A percentile compares a stretch with the other conserved stretches of the same genome.
These are phyloP conservation scores for Malus orientalis DNA, from an alignment of 306 rosid species.

Conservation along the genomic window DNA sequence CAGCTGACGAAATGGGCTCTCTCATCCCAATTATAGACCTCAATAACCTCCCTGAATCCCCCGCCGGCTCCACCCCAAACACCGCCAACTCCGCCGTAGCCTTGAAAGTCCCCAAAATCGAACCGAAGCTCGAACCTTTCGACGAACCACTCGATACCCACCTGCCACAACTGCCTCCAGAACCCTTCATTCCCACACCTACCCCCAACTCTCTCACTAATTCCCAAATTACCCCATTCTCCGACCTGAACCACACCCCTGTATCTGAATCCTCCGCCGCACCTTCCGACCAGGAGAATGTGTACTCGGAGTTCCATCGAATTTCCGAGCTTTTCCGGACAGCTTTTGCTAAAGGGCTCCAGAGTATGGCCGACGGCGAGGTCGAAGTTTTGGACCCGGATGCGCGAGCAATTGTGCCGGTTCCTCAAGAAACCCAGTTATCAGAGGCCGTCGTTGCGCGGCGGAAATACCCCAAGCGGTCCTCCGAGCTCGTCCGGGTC, in stretches of 20 bases:
- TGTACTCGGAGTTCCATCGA: constrained; percentile 49
- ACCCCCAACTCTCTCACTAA: constrained; percentile 10
- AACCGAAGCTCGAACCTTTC: constrained; percentile 68
- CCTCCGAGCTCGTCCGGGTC: constrained; percentile 68
- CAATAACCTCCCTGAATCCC: constrained; percentile 37
- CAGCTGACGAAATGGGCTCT: constrained; percentile 37
- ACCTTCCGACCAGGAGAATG: constrained; percentile 23
- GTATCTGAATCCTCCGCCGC: constrained; percentile 23
- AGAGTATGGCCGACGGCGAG: constrained; percentile 23
- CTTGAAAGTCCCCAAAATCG: constrained; percentile 38
- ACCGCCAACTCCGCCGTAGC: background rate
- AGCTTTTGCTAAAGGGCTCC: constrained; percentile 33
- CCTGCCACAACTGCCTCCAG: constrained; percentile 4
- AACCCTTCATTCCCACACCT: constrained; percentile 15
- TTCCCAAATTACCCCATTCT: constrained; percentile 12
- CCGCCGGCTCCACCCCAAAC: constrained; percentile 20
- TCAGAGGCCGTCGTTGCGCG: constrained; percentile 17
- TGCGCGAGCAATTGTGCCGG: constrained; percentile 59
- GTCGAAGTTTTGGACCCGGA: constrained; percentile 29
- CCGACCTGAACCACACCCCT: background rate
- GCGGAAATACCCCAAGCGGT: constrained; percentile 22
- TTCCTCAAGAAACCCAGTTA: constrained; percentile 32
- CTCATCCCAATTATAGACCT: constrained; percentile 45
- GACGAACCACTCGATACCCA: constrained; percentile 31
- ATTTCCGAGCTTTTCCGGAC: constrained; percentile 50